Evolutionary conservation across 139 green algal species (phyloP).

Genomic region (Pseudopediastrum boryanum): DNA sequence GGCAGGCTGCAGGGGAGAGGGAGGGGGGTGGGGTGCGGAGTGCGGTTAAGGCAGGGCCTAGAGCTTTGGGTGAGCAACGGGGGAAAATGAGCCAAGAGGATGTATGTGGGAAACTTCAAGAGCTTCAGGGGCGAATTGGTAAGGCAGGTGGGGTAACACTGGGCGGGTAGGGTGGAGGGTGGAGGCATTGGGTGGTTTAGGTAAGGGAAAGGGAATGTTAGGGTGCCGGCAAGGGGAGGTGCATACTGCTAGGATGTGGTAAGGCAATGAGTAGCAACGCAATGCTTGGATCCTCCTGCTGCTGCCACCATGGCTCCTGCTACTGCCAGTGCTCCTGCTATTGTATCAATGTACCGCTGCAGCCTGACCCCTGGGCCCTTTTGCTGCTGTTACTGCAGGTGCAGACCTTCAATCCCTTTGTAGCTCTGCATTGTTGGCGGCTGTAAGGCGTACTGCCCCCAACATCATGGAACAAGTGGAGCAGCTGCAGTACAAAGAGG

Average conservation of each 20-base stretch:
- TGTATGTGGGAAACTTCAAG: no score
- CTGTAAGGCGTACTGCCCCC: slow-evolving; percentile 45
- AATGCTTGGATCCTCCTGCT: not conserved
- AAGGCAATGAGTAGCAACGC: not conserved
- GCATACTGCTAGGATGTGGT: no score
- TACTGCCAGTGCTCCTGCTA: not conserved
- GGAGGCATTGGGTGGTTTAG: no score
- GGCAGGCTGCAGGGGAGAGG: no score
- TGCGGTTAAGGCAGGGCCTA: no score
- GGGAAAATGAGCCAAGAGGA: not conserved
- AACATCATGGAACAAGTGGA: slow-evolving; percentile 11
- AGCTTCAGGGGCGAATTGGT: no score
- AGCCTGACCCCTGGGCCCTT: not conserved
- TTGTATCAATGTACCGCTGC: not conserved
- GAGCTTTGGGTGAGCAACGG: no score
- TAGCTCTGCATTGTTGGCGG: slow-evolving; percentile 64
- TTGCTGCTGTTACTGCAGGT: slow-evolving; percentile 36
- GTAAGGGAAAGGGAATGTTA: no score
- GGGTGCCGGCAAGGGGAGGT: no score
- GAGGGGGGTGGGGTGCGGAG: no score
- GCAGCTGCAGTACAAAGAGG: not conserved
- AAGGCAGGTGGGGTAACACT: no score
- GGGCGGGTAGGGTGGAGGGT: no score
- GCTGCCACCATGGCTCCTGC: not conserved
- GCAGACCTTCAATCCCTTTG: slow-evolving; percentile 78